A percentile compares a stretch with the other conserved stretches of the same genome.
Conservation (phyloP, 495 filamentous ascomycete species). For the Daldinia concentrica region DNA sequence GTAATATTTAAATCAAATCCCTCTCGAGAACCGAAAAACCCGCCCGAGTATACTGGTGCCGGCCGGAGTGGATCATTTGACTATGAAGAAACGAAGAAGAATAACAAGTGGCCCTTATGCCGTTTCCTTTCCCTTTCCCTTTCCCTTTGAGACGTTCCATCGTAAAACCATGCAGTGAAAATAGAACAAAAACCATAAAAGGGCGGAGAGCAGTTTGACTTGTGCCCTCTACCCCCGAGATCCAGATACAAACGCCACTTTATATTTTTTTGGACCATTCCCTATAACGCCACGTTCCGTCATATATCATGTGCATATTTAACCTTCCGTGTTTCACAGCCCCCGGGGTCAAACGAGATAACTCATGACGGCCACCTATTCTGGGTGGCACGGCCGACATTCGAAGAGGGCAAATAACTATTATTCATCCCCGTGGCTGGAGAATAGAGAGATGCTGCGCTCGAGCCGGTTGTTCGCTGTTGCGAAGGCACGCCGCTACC, state of each 20-base stretch:
- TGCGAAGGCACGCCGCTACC: slow-evolving; percentile 40
- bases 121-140: slow-evolving; percentile 19
- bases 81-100: slow-evolving; percentile 31
- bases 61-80: slow-evolving; percentile 6
- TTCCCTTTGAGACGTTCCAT: slow-evolving; percentile 34
- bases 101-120: not conserved
- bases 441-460: slow-evolving; percentile 38
- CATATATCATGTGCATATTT: slow-evolving; percentile 35
- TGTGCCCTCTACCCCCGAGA: slow-evolving; percentile 2
- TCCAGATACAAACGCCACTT: slow-evolving; percentile 37
- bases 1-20: not conserved
- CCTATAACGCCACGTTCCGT: slow-evolving; percentile 41
- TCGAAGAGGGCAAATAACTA: slow-evolving; percentile 40
- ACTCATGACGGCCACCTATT: slow-evolving; percentile 43
- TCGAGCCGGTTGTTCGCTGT: slow-evolving; percentile 45
- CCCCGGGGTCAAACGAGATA: not conserved
- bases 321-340: not conserved
- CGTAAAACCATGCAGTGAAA: slow-evolving; percentile 34
- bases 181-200: slow-evolving; percentile 12
- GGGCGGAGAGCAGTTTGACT: not conserved
- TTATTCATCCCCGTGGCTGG: slow-evolving; percentile 45
- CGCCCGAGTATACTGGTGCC: slow-evolving; percentile 4
- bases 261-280: slow-evolving; percentile 34
- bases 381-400: slow-evolving; percentile 42
- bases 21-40: not conserved